These are phyloP conservation scores for Cinchona pubescens DNA, from an alignment of 257 asterid species.

Conservation along the genomic window DNA sequence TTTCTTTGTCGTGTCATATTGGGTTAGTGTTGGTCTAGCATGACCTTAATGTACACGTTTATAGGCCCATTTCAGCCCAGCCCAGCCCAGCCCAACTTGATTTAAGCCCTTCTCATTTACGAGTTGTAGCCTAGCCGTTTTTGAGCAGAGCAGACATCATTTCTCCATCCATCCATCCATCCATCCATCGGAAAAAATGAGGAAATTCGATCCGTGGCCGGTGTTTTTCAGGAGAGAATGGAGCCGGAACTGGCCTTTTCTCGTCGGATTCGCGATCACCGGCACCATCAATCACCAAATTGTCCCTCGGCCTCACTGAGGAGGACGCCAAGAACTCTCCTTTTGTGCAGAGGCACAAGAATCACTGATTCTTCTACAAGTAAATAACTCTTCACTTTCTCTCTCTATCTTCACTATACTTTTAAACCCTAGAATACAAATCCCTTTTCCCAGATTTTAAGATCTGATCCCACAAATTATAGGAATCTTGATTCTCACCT, in stretches of 20 bases:
- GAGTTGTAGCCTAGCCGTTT: no score
- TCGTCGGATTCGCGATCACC: slow-evolving; percentile 41
- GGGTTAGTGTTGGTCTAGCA: no score
- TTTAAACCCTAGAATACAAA: background rate
- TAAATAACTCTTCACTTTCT: background rate
- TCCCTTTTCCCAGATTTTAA: background rate
- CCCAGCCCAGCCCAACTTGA: no score
- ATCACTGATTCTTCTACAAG: slow-evolving; percentile 13
- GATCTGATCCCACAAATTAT: slow-evolving; percentile 7
- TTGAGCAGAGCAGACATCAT: no score
- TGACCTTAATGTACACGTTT: no score
- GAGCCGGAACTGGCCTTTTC: slow-evolving; percentile 36
- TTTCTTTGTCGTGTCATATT: no score
- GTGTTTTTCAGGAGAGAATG: slow-evolving; percentile 39
- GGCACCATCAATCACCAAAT: slow-evolving; percentile 32
- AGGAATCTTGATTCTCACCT: background rate
- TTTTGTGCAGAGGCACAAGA: slow-evolving; percentile 37
- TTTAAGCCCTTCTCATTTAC: no score
- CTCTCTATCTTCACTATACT: background rate
- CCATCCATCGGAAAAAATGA: slow-evolving; percentile 16
- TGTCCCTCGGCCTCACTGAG: slow-evolving; percentile 37
- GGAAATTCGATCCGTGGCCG: slow-evolving; percentile 41
- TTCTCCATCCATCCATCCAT: no score
- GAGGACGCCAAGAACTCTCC: slow-evolving; percentile 38
- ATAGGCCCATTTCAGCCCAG: no score